Base-by-base conservation (phyloP, 2,329 filamentous ascomycete species). In the Fusarium pininemorale region DNA sequence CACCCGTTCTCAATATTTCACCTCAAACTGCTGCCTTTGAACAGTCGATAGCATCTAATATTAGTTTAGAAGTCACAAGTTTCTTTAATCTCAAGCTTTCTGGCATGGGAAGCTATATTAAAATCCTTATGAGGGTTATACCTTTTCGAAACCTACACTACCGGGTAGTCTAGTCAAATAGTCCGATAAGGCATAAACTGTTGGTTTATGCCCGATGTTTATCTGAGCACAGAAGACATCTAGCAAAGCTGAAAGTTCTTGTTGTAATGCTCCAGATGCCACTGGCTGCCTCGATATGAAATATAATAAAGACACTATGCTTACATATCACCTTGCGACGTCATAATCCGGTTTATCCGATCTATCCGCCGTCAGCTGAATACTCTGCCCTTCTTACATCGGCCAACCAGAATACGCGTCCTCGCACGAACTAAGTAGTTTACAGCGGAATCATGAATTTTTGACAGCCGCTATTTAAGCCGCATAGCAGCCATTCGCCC, bases 31-130 rank as follows among this genome's bases (percentile, higher is more conserved):
- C 3, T 24, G 9, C 1, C 4, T 1, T 35, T 20, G 8, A 35
- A 24, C 3, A 14, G 1, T 35, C 2, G 0, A 35, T 11, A 6
- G 2, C 1, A 14, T 51, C 15, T 24, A 35, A 32, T 32, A 13
- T 13, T 32, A 24, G 24, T 24, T 24, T 24, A 24, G 24, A 24
- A 24, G 24, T 24, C 24, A 24, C 24, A 24, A 24, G 24, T 24
- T 32, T 12, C 30, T 32, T 13, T 32, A 32, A 5, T 32, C 6
- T 35, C 32, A 35, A 15, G 6, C 14, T 35, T 3, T 8, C 8
- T 1, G 14, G 0, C 3, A 35, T 15, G 7, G 14, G 0, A 35
- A 8, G 13, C 0, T 35, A 0, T 8, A 35, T 35, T 3, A 0
- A 3, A 0, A 35, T 35, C 32, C 14, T 8, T 15, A 15, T 8